phyloP scores from a whole-genome alignment of 2,329 filamentous ascomycete genomes.

The Epichloe typhina region DNA sequence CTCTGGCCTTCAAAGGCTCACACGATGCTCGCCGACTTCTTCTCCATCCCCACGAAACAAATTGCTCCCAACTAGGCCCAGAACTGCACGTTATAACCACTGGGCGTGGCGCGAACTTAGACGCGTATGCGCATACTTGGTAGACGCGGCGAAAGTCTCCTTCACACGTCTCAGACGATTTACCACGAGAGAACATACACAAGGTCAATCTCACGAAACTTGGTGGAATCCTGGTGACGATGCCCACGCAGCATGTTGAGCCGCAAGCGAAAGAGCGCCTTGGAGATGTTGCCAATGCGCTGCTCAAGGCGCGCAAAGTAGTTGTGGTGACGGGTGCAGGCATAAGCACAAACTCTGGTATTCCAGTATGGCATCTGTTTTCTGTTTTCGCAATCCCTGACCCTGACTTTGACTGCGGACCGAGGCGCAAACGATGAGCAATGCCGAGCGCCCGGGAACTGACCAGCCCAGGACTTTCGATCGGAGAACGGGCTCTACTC shows the following conservation, averaged over 20 bases:
- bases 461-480: slow-evolving; percentile 46
- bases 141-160: neutral
- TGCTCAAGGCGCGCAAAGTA: slow-evolving; percentile 55
- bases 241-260: slow-evolving; percentile 46
- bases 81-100: neutral
- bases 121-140: neutral
- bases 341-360: slow-evolving; percentile 64
- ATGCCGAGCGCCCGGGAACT: slow-evolving; percentile 4
- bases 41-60: neutral
- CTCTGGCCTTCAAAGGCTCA: neutral
- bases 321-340: slow-evolving; percentile 60
- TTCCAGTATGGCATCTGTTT: slow-evolving; percentile 38
- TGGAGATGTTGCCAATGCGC: slow-evolving; percentile 50
- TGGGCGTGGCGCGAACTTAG: neutral
- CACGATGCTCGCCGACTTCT: neutral
- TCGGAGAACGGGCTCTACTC: slow-evolving; percentile 62
- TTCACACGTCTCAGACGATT: neutral
- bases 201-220: neutral
- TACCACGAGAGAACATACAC: neutral
- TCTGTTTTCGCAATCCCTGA: neutral
- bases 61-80: neutral
- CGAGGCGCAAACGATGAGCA: neutral
- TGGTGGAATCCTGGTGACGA: slow-evolving; percentile 19
- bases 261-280: slow-evolving; percentile 38
- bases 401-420: neutral